Conservation (phyloP, 2,329 filamentous ascomycete genomes). For the Fonsecaea multimorphosa region DNA sequence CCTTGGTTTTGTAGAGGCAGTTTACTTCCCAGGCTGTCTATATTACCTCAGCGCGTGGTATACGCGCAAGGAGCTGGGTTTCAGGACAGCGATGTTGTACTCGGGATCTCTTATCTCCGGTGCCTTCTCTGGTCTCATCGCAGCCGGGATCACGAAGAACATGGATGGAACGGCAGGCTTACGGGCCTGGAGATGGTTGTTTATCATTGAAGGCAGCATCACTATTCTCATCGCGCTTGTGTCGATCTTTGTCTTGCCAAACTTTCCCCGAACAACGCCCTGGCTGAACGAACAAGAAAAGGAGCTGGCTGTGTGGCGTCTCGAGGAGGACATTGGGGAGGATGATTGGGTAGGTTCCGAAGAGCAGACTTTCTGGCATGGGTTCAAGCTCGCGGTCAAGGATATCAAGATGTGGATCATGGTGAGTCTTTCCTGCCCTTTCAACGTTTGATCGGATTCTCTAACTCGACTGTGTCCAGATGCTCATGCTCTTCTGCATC, state of each 20-base stretch:
- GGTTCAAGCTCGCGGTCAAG: constrained; percentile 60
- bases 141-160: constrained; percentile 69
- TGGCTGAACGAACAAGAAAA: constrained; percentile 67
- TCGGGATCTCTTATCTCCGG: constrained; percentile 70
- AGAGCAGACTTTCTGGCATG: constrained; percentile 51
- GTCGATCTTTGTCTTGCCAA: constrained; percentile 63
- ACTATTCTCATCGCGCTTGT: constrained; percentile 51
- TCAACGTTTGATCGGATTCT: no score
- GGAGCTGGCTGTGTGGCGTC: constrained; percentile 63
- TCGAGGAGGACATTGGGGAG: constrained; percentile 69
- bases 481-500: constrained; percentile 59
- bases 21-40: constrained; percentile 65
- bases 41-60: constrained; percentile 52
- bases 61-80: constrained; percentile 54
- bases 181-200: constrained; percentile 66
- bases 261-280: constrained; percentile 68
- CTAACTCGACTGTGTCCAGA: constrained; percentile 42
- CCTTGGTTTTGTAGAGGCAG: constrained; percentile 47
- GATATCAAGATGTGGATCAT: constrained; percentile 68
- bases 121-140: constrained; percentile 71
- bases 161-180: constrained; percentile 61
- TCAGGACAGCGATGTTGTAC: constrained; percentile 44
- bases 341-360: constrained; percentile 66
- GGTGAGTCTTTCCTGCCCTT: constrained; percentile 44
- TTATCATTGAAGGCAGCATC: constrained; percentile 61